phyloP scores from a whole-genome alignment of 1,284 basidiomycete genomes.

The Leccinum brunneo-olivaceum region DNA sequence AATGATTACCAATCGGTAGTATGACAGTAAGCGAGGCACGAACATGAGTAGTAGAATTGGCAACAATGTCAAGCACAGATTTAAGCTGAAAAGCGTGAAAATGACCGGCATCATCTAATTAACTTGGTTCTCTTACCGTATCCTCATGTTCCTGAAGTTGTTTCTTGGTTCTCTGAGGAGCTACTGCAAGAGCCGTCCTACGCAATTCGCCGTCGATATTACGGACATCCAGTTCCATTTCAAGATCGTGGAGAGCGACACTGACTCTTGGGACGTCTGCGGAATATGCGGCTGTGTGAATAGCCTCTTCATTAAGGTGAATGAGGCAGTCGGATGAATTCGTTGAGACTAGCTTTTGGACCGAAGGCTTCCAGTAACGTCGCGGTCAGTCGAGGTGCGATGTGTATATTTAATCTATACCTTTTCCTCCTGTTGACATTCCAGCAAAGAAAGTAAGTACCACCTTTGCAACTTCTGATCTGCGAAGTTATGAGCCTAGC shows the following conservation, averaged over 20 bases:
- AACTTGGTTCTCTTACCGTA: slow-evolving; percentile 35
- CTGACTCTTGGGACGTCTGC: slow-evolving; percentile 43
- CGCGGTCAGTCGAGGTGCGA: slow-evolving; percentile 3
- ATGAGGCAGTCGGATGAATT: slow-evolving; percentile 64
- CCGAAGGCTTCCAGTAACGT: slow-evolving; percentile 58
- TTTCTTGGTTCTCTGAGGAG: slow-evolving; percentile 34
- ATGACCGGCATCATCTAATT: slow-evolving; percentile 5
- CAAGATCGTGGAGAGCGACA: slow-evolving; percentile 40
- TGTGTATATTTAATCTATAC: slow-evolving; percentile 30
- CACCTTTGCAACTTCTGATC: slow-evolving; percentile 65
- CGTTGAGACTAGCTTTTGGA: slow-evolving; percentile 80
- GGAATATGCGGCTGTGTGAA: slow-evolving; percentile 53
- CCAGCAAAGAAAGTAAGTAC: slow-evolving; percentile 69
- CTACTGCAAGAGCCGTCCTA: slow-evolving; percentile 36
- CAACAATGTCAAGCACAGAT: slow-evolving; percentile 64
- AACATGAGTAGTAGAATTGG: slow-evolving; percentile 66
- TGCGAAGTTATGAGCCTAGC: slow-evolving; percentile 21
- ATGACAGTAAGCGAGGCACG: slow-evolving; percentile 19
- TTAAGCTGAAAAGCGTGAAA: slow-evolving; percentile 39
- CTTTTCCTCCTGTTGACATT: slow-evolving; percentile 91
- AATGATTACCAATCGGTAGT: slow-evolving; percentile 3
- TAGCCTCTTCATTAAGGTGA: slow-evolving; percentile 56
- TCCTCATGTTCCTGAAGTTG: slow-evolving; percentile 42
- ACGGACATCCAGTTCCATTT: slow-evolving; percentile 40
- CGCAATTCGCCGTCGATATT: slow-evolving; percentile 42